These are phyloP conservation scores for Phanerochaete carnosa DNA, from an alignment of 768 basidiomycete species.

Conservation along the genomic window DNA sequence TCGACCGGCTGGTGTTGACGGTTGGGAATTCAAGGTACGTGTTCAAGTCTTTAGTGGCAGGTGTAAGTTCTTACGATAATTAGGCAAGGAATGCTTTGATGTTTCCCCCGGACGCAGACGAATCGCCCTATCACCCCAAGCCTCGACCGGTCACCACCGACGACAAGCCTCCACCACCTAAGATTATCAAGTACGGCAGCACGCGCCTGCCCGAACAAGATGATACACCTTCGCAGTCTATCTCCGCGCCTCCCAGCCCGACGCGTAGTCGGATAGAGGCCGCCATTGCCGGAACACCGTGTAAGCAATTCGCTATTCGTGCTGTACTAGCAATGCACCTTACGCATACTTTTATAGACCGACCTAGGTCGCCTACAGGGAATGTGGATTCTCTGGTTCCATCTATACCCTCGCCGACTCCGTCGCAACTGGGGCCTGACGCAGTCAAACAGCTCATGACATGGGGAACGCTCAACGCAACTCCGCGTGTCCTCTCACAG, in stretches of 20 bases:
- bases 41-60: background rate
- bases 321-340: background rate
- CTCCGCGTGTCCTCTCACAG: constrained; percentile 81
- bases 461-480: constrained; percentile 91
- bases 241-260: constrained; percentile 78
- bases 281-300: constrained; percentile 90
- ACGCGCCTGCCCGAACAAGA: constrained; percentile 82
- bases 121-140: constrained; percentile 64
- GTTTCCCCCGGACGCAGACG: constrained; percentile 92
- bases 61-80: background rate
- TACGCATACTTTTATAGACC: constrained; percentile 43
- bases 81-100: constrained; percentile 93
- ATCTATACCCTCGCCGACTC: constrained; percentile 82
- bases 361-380: constrained; percentile 50
- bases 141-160: constrained; percentile 23
- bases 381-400: constrained; percentile 76
- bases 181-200: constrained; percentile 70
- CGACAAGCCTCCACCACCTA: constrained; percentile 41
- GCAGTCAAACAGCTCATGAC: constrained; percentile 95
- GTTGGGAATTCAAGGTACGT: constrained; percentile 77
- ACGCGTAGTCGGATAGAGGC: constrained; percentile 88
- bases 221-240: constrained; percentile 36
- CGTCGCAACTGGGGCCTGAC: constrained; percentile 72
- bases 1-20: constrained; percentile 69
- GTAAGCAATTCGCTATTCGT: constrained; percentile 45